Percentiles rank a stretch among this genome's conserved stretches.
phyloP scores from a whole-genome alignment of 345 rosid genomes.

The Eucalyptus coolabah region DNA sequence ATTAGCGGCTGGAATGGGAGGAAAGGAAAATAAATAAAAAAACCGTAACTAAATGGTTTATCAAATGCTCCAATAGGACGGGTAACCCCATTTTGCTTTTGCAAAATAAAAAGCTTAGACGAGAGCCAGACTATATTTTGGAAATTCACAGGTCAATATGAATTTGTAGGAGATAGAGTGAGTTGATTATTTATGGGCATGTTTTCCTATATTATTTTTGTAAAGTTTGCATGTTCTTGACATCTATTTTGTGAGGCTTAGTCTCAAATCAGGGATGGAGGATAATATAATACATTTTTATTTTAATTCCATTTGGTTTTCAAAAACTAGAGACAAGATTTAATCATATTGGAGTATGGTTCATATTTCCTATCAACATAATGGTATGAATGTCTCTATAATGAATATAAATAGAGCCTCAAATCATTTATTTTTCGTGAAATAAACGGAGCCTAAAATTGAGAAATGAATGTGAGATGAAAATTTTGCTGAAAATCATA shows the following conservation, averaged over 20 bases:
- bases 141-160: not conserved
- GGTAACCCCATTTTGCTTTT: not conserved
- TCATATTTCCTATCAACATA: not conserved
- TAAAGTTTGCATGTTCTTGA: not conserved
- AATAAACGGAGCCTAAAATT: too few relatives aligned
- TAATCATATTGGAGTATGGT: too few relatives aligned
- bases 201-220: not conserved
- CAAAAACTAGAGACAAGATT: not conserved
- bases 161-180: not conserved
- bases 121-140: not conserved
- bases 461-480: not conserved
- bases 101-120: not conserved
- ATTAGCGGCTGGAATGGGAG: not conserved
- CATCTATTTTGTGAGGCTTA: not conserved
- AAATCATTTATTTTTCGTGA: too few relatives aligned
- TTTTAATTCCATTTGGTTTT: not conserved
- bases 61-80: not conserved
- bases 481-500: not conserved
- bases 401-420: too few relatives aligned
- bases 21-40: not conserved
- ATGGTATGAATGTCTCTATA: fast-evolving
- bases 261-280: not conserved
- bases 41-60: not conserved
- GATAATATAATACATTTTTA: not conserved
- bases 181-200: not conserved